Evolutionary conservation across 139 green algal species (phyloP).

Genomic region (Microglena sp.): DNA sequence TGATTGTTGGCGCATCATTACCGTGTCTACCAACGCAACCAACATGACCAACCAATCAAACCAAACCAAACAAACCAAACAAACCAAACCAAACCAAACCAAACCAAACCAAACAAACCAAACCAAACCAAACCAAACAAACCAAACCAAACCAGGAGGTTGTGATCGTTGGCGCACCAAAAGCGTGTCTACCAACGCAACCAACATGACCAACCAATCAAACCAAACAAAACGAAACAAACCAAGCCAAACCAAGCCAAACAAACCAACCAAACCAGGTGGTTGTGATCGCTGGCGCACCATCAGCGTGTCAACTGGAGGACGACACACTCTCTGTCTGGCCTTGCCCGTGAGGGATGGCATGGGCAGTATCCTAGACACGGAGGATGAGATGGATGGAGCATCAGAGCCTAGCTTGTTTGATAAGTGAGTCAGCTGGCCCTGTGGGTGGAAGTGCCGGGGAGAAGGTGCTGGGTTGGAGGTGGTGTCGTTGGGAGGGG

Average conservation of each 20-base stretch:
- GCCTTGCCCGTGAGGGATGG: constrained; percentile 47
- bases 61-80: no score
- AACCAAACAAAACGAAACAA: no score
- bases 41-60: no score
- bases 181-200: not conserved
- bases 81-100: no score
- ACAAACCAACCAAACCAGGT: no score
- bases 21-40: no score
- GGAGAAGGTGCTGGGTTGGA: no score
- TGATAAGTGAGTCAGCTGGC: constrained; percentile 6
- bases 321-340: constrained; percentile 59
- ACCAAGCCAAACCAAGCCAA: no score
- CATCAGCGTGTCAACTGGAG: constrained; percentile 36
- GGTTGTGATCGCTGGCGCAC: constrained; percentile 61
- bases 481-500: no score
- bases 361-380: not conserved
- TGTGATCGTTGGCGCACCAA: not conserved
- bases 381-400: not conserved
- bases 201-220: not conserved
- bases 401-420: constrained; percentile 1
- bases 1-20: no score
- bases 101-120: not conserved
- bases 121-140: not conserved
- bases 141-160: not conserved
- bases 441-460: no score